These are phyloP conservation scores for Trametes pubescens DNA, from an alignment of 1,284 basidiomycete species.

Conservation along the genomic window DNA sequence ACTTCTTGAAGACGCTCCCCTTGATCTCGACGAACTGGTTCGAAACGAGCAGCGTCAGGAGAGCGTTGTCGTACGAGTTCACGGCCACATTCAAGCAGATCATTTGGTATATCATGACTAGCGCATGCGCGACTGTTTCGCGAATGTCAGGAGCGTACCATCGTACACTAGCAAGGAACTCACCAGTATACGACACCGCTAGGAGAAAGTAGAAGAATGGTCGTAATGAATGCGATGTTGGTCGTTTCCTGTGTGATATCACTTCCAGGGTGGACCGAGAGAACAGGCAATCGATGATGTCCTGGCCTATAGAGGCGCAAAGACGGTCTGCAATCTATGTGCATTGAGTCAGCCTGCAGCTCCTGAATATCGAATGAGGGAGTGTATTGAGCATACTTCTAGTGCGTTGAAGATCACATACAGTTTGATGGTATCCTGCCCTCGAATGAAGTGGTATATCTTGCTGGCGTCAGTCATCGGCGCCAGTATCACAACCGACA, in stretches of 20 bases:
- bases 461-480: slow-evolving; percentile 95
- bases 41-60: slow-evolving; percentile 93
- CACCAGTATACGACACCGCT: slow-evolving; percentile 86
- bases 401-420: slow-evolving; percentile 99
- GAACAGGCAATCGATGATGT: slow-evolving; percentile 96
- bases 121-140: slow-evolving; percentile 81
- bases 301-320: slow-evolving; percentile 97
- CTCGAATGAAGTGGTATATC: slow-evolving; percentile 99
- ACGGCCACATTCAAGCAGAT: slow-evolving; percentile 97
- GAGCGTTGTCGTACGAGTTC: slow-evolving; percentile 97
- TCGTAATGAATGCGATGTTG: slow-evolving; percentile 71
- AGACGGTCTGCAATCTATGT: slow-evolving; percentile 93
- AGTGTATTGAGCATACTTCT: slow-evolving; percentile 65
- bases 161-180: slow-evolving; percentile 37
- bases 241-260: slow-evolving; percentile 66
- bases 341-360: slow-evolving; percentile 1
- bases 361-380: not conserved
- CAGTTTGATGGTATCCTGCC: slow-evolving; percentile 98
- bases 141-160: not conserved
- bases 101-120: slow-evolving; percentile 98
- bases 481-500: slow-evolving; percentile 80
- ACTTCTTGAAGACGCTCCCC: slow-evolving; percentile 99
- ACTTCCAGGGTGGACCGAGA: slow-evolving; percentile 89
- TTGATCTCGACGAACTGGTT: slow-evolving; percentile 99
- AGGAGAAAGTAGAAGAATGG: slow-evolving; percentile 89